Conservation (phyloP, 257 asterid genomes). For the Solanum clarkiae region DNA sequence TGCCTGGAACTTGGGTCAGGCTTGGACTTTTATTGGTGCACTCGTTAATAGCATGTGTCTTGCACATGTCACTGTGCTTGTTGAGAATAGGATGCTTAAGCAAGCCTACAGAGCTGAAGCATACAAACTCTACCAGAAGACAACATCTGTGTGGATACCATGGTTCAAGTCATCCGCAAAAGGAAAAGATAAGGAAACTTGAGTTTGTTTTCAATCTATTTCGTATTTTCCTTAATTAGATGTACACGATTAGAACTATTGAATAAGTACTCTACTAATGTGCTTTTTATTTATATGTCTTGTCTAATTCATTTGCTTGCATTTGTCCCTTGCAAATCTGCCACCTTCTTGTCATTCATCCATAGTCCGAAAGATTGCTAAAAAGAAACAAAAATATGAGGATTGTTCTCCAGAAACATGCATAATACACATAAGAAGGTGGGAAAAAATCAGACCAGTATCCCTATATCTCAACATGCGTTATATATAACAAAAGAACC, state of each 20-base stretch:
- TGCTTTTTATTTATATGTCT: neutral
- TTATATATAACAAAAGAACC: neutral
- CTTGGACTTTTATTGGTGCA: slow-evolving; percentile 58
- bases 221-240: neutral
- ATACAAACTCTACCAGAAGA: slow-evolving; percentile 50
- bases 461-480: neutral
- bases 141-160: slow-evolving; percentile 79
- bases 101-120: slow-evolving; percentile 68
- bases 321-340: neutral
- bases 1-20: slow-evolving; percentile 62
- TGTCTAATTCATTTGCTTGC: neutral
- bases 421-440: neutral
- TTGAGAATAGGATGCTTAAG: slow-evolving; percentile 70
- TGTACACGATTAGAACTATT: neutral
- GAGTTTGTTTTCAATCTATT: neutral
- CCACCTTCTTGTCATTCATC: neutral
- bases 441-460: neutral
- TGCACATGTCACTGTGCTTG: slow-evolving; percentile 79
- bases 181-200: slow-evolving; percentile 27
- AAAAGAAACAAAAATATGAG: neutral
- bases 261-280: neutral
- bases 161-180: slow-evolving; percentile 50
- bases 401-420: neutral
- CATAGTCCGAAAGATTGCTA: neutral
- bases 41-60: slow-evolving; percentile 60